These are phyloP conservation scores for Penicillium mononematosum DNA, from an alignment of 495 filamentous ascomycete species.

Conservation along the genomic window DNA sequence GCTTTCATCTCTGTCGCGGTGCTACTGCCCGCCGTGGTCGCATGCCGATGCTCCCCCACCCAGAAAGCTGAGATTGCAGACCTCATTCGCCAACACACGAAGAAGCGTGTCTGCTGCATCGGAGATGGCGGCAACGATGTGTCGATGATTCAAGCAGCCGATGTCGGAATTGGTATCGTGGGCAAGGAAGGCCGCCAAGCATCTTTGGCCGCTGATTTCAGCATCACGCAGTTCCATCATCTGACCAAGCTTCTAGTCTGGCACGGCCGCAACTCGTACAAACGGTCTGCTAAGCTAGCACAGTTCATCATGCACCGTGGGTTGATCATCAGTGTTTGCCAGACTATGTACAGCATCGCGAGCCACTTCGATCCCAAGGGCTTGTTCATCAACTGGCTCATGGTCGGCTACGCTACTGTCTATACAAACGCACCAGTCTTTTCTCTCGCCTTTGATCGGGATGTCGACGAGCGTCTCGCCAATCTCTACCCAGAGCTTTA, in stretches of 20 bases:
- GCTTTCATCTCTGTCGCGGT: slow-evolving; percentile 91
- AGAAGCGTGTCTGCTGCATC: slow-evolving; percentile 93
- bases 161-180: slow-evolving; percentile 96
- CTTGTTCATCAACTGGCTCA: slow-evolving; percentile 93
- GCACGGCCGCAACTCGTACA: slow-evolving; percentile 97
- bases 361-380: slow-evolving; percentile 88
- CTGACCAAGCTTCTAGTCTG: slow-evolving; percentile 96
- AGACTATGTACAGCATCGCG: slow-evolving; percentile 96
- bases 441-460: slow-evolving; percentile 91
- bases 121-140: slow-evolving; percentile 99
- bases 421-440: slow-evolving; percentile 96
- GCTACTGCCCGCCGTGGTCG: slow-evolving; percentile 84
- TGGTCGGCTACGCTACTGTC: slow-evolving; percentile 94
- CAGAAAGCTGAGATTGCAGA: slow-evolving; percentile 94
- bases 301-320: slow-evolving; percentile 99
- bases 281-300: slow-evolving; percentile 89
- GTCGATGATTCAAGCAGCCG: slow-evolving; percentile 97
- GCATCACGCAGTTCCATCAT: slow-evolving; percentile 90
- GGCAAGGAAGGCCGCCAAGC: slow-evolving; percentile 97
- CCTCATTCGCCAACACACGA: slow-evolving; percentile 87
- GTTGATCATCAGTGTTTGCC: slow-evolving; percentile 89
- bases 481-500: slow-evolving; percentile 97
- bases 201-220: slow-evolving; percentile 92
- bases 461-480: slow-evolving; percentile 89
- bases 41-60: slow-evolving; percentile 94